Percentiles rank a stretch among this genome's conserved stretches.
Conservation (phyloP, 495 filamentous ascomycete genomes). For the Platismatia glauca region DNA sequence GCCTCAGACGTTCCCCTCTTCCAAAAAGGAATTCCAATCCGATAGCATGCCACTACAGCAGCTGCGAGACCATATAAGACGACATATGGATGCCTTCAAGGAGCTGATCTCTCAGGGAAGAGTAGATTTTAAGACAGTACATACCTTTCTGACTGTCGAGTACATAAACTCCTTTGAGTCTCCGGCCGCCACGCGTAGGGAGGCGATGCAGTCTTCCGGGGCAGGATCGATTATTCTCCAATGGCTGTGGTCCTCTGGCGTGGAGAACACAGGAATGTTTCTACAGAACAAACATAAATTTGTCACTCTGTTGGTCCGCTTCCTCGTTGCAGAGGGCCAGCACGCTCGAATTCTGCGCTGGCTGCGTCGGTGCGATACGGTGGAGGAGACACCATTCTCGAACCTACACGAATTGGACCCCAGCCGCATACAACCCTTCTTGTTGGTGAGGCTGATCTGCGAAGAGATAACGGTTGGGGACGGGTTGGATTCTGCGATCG, state of each 20-base stretch:
- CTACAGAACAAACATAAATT: conserved; percentile 28
- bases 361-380: conserved; percentile 19
- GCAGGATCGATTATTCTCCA: conserved; percentile 37
- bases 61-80: conserved; percentile 28
- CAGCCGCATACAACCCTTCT: not conserved
- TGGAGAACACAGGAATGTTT: conserved; percentile 32
- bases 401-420: not conserved
- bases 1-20: not conserved
- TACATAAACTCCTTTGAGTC: conserved; percentile 26
- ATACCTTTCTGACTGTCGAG: conserved; percentile 28
- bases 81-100: conserved; percentile 37
- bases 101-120: conserved; percentile 33
- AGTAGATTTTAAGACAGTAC: conserved; percentile 19
- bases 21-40: not conserved
- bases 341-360: conserved; percentile 38
- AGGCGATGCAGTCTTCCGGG: conserved; percentile 31
- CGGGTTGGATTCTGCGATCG: conserved; percentile 13
- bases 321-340: conserved; percentile 43
- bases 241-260: conserved; percentile 45
- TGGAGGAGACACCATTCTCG: not conserved
- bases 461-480: not conserved
- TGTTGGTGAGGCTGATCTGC: not conserved
- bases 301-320: conserved; percentile 31
- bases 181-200: conserved; percentile 20
- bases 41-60: conserved; percentile 32